Evolutionary conservation across 176 grass and related monocot genomes (phyloP).

Genomic region (Raddia guianensis): DNA sequence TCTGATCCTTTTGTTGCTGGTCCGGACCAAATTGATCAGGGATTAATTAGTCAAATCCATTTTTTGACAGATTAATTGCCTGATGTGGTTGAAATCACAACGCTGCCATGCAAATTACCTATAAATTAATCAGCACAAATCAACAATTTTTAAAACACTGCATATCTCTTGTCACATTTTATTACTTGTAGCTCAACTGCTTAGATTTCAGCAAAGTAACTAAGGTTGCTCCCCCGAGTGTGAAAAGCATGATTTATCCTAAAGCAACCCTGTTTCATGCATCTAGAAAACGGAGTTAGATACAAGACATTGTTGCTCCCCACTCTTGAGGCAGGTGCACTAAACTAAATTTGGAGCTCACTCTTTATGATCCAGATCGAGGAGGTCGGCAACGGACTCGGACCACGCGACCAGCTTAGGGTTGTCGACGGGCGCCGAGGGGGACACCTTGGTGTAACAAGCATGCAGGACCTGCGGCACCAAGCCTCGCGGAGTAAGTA

Average conservation of each 20-base stretch:
- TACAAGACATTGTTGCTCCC: neutral
- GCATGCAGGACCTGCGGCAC: slow-evolving; percentile 64
- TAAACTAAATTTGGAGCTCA: slow-evolving; percentile 21
- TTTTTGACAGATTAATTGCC: no score
- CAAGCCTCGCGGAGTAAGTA: neutral
- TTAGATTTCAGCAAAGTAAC: neutral
- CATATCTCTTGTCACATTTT: neutral
- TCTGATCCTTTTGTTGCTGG: no score
- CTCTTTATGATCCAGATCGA: slow-evolving; percentile 97
- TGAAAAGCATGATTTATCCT: neutral
- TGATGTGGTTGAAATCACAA: no score
- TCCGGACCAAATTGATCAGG: no score
- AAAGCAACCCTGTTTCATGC: neutral
- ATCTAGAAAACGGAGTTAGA: neutral
- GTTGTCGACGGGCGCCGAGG: slow-evolving; percentile 74
- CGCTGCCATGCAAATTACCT: no score
- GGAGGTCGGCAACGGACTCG: slow-evolving; percentile 63
- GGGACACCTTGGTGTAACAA: slow-evolving; percentile 80
- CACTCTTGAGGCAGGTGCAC: neutral
- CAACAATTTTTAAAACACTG: no score
- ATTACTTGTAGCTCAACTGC: neutral
- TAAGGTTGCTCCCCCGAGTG: neutral
- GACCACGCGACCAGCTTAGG: slow-evolving; percentile 87
- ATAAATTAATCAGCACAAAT: no score
- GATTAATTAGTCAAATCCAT: no score